These are phyloP conservation scores for Boletellus ananas DNA, from an alignment of 768 basidiomycete genomes.

Conservation along the genomic window DNA sequence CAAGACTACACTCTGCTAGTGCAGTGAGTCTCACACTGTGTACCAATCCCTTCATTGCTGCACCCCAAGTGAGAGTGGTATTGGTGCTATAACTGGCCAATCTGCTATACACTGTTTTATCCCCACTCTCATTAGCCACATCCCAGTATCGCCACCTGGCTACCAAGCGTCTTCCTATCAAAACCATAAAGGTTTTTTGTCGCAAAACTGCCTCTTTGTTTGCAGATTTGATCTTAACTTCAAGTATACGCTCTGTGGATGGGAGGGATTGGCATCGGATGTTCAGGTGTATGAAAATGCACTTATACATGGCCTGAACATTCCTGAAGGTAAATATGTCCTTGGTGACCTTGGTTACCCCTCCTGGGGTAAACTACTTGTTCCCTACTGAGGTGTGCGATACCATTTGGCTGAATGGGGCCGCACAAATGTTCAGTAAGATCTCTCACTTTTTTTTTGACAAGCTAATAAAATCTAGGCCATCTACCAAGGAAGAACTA, in stretches of 20 bases:
- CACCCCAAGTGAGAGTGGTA: too few species aligned
- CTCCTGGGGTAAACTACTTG: constrained; percentile 18
- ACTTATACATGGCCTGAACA: not conserved
- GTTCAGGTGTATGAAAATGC: not conserved
- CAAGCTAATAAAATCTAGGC: constrained; percentile 3
- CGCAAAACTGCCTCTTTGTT: not conserved
- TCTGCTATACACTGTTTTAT: too few species aligned
- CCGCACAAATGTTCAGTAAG: not conserved
- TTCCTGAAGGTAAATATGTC: not conserved
- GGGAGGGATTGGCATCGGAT: not conserved
- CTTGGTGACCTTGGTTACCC: not conserved
- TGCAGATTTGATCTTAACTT: not conserved
- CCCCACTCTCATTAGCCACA: too few species aligned
- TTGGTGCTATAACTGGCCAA: too few species aligned
- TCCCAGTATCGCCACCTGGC: not conserved
- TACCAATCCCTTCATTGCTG: too few species aligned
- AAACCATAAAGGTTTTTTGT: not conserved
- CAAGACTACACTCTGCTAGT: too few species aligned
- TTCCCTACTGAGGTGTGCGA: constrained; percentile 34
- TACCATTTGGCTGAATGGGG: constrained; percentile 39
- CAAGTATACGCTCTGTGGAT: not conserved
- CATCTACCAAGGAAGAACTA: constrained; percentile 12
- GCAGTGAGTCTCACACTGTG: too few species aligned
- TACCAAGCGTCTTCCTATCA: not conserved
- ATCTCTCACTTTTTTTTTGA: not conserved